A percentile compares a stretch with the other conserved stretches of the same genome.
phyloP scores from a whole-genome alignment of 2,329 filamentous ascomycete species.

The Pyricularia grisea region DNA sequence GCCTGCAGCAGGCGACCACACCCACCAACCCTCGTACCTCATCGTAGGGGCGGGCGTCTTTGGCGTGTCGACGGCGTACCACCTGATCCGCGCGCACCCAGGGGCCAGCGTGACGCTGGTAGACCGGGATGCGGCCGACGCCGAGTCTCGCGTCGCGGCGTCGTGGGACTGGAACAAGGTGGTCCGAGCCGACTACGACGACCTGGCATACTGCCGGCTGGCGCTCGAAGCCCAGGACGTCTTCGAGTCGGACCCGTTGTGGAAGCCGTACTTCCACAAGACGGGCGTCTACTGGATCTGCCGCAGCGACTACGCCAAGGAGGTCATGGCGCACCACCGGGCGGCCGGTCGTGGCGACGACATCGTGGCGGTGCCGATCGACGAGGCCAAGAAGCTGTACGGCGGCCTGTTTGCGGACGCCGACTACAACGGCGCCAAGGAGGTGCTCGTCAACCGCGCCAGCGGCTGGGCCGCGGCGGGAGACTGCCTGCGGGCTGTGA shows the following conservation, averaged over 20 bases:
- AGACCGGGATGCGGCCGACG: conserved; percentile 44
- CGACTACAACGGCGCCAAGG: conserved; percentile 48
- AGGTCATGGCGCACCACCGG: conserved; percentile 44
- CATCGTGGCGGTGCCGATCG: conserved; percentile 32
- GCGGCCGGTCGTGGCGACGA: conserved; percentile 29
- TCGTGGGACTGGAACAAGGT: conserved; percentile 70
- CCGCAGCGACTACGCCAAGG: conserved; percentile 36
- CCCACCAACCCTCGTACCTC: conserved; percentile 2
- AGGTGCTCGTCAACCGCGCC: conserved; percentile 50
- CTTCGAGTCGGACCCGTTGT: conserved; percentile 48
- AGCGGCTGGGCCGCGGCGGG: conserved; percentile 58
- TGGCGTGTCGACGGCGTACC: conserved; percentile 56
- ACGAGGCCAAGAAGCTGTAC: conserved; percentile 39
- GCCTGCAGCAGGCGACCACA: conserved; percentile 1
- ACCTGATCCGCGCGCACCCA: conserved; percentile 43
- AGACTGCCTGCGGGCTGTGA: conserved; percentile 45
- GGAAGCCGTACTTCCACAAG: conserved; percentile 47
- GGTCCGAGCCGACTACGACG: conserved; percentile 59
- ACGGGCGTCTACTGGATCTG: conserved; percentile 50
- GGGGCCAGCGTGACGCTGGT: conserved; percentile 44
- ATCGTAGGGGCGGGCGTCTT: conserved; percentile 59
- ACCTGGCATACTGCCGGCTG: conserved; percentile 52
- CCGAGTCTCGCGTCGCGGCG: conserved; percentile 41
- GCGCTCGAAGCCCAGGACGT: conserved; percentile 56
- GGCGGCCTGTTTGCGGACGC: conserved; percentile 50